Percentiles rank a stretch among this genome's conserved stretches.
Conservation (phyloP, 352 stramenopile genomes). For the Achlya hypogyna region DNA sequence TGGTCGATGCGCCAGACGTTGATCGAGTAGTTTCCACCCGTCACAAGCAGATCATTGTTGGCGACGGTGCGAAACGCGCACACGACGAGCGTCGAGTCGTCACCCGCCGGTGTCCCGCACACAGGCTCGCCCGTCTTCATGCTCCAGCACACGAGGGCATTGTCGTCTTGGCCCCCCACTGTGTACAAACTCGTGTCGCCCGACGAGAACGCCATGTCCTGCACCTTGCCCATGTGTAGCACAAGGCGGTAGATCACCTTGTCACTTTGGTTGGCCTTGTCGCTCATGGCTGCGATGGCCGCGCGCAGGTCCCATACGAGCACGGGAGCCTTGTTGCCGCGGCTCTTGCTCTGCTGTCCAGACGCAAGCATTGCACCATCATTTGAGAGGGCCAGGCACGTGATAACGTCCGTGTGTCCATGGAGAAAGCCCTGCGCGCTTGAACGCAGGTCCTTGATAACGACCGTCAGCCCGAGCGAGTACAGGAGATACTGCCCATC, state of each 20-base stretch:
- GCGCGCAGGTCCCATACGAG: constrained; percentile 91
- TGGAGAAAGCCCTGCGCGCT: constrained; percentile 85
- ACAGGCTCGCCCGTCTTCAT: constrained; percentile 82
- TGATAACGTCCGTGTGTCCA: constrained; percentile 89
- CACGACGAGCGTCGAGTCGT: constrained; percentile 86
- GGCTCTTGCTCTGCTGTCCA: constrained; percentile 86
- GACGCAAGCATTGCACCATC: constrained; percentile 83
- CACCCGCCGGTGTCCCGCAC: constrained; percentile 88
- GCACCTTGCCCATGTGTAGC: constrained; percentile 93
- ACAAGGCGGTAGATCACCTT: constrained; percentile 86
- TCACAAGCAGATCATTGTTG: constrained; percentile 92
- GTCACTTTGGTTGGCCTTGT: constrained; percentile 57
- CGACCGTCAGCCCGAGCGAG: constrained; percentile 75
- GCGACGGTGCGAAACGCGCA: constrained; percentile 70
- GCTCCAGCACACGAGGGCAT: constrained; percentile 95
- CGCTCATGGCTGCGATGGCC: constrained; percentile 57
- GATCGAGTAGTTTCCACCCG: constrained; percentile 91
- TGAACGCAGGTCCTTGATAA: constrained; percentile 69
- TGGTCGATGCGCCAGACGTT: constrained; percentile 81
- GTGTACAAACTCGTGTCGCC: constrained; percentile 86
- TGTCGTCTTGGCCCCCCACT: constrained; percentile 94
- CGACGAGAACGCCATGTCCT: constrained; percentile 87
- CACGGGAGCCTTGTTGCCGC: constrained; percentile 92
- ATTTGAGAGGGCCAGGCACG: constrained; percentile 86
- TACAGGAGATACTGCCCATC: constrained; percentile 80